Percentiles rank a stretch among this genome's conserved stretches.
These are phyloP conservation scores for Xylaria curta DNA, from an alignment of 495 filamentous ascomycete genomes.

Conservation along the genomic window DNA sequence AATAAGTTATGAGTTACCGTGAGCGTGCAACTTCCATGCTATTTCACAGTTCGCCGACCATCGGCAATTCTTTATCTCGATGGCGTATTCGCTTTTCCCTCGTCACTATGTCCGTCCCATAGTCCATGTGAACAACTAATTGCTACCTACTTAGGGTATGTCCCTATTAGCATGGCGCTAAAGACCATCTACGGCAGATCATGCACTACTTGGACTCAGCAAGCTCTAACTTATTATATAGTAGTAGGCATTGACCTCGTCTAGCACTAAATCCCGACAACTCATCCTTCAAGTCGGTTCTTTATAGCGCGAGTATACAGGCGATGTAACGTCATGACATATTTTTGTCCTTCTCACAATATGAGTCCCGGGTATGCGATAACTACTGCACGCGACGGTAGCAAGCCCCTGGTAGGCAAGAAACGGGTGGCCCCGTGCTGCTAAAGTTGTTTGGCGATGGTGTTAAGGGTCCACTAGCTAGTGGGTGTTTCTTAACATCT, in stretches of 20 bases:
- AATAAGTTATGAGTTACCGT: background rate
- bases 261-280: constrained; percentile 14
- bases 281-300: background rate
- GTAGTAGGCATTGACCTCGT: background rate
- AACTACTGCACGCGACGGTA: background rate
- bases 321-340: constrained; percentile 27
- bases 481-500: background rate
- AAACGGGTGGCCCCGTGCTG: constrained; percentile 15
- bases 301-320: background rate
- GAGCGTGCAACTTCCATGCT: background rate
- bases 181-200: background rate
- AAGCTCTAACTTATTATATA: background rate
- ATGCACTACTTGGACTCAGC: background rate
- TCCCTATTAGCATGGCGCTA: background rate
- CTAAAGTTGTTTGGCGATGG: constrained; percentile 9
- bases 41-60: background rate
- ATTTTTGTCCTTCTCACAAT: background rate
- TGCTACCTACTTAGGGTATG: background rate
- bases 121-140: background rate
- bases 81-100: background rate
- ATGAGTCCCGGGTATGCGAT: constrained; percentile 10
- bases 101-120: background rate
- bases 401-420: background rate
- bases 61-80: background rate
- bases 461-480: constrained; percentile 4